Base-by-base conservation (phyloP, 345 rosid species). In the Linum lewisii region DNA sequence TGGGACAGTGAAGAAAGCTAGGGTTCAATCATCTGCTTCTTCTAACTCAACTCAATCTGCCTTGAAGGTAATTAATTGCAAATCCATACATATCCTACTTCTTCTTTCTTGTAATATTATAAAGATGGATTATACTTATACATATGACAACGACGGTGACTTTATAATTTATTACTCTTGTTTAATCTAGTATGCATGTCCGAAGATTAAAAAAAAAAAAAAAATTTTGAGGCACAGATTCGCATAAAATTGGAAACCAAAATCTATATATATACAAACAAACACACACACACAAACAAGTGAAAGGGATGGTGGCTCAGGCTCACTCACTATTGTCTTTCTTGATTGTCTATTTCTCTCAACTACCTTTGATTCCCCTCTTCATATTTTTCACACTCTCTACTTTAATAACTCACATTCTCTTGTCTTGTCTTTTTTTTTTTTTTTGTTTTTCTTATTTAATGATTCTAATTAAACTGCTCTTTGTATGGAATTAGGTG, bases 1-100 rank as follows among this genome's bases (percentile, higher is more conserved):
- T 67, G 97, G 88, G 75, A 73, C 85, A 71, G 67, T 68, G 38
- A 94, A 94, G 88, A 94, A 87, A 77, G 90, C 96, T 32, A 94
- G 84, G 81, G 82, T 80, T 70, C 99, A 87, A 38, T 49, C 67
- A 3, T 62, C 63, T 56, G 11, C 45, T 38, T 38, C 45, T 6
- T 38, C 45, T 10, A 10, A 9, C 16, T 61, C 70, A 25, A 52
- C 63, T 59, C 75, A 66, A 45, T 45, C 75, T 21, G 58, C 67
- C 70, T 65, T 65, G 50, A 71, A 71, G 75, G 75, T 66, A 66
- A 66, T 24, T 23, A 10, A 20, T 19, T 23, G 11, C 1, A 52
- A 20, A 5, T 20, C 4, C 4, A 52, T n/a, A n/a, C n/a, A n/a
- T n/a, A 26, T 2, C 6, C 32, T 26, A 26, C 32, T 26, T 26